Evolutionary conservation across 345 rosid species (phyloP).

Genomic region (Barbarea vulgaris): DNA sequence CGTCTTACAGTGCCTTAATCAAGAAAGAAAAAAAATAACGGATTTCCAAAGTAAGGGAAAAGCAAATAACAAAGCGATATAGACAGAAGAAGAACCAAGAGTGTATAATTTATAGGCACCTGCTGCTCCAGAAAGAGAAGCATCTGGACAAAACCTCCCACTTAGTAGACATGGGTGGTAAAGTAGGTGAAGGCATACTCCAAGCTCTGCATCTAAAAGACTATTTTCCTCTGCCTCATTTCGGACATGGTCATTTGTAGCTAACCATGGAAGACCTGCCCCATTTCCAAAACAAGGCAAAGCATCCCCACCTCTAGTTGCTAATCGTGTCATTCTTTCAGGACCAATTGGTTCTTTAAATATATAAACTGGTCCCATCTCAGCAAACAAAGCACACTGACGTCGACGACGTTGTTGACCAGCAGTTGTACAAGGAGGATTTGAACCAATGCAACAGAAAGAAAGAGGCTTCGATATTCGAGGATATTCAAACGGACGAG

Average conservation of each 20-base stretch:
- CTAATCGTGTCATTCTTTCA: constrained; percentile 81
- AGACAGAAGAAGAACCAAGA: too few species aligned
- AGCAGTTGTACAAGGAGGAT: constrained; percentile 86
- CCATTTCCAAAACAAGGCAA: constrained; percentile 86
- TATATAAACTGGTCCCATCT: constrained; percentile 94
- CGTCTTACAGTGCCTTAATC: constrained; percentile 71
- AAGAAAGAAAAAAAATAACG: constrained; percentile 12
- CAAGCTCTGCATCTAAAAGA: constrained; percentile 85
- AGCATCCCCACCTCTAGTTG: constrained; percentile 91
- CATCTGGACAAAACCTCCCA: constrained; percentile 97
- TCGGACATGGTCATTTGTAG: constrained; percentile 65
- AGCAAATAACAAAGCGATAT: neutral
- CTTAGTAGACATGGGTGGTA: constrained; percentile 86
- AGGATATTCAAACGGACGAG: constrained; percentile 87
- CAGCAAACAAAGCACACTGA: constrained; percentile 96
- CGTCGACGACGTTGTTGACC: constrained; percentile 93
- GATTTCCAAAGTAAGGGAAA: constrained; percentile 13
- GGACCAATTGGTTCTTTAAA: constrained; percentile 94
- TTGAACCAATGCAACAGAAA: constrained; percentile 96
- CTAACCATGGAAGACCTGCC: constrained; percentile 94
- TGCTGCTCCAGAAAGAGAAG: constrained; percentile 87
- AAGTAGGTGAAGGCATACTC: constrained; percentile 72
- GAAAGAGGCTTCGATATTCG: constrained; percentile 90
- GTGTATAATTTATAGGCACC: constrained; percentile 50
- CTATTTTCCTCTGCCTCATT: constrained; percentile 70